phyloP scores from a whole-genome alignment of 106 monocot species.

The Dendrobium officinale region DNA sequence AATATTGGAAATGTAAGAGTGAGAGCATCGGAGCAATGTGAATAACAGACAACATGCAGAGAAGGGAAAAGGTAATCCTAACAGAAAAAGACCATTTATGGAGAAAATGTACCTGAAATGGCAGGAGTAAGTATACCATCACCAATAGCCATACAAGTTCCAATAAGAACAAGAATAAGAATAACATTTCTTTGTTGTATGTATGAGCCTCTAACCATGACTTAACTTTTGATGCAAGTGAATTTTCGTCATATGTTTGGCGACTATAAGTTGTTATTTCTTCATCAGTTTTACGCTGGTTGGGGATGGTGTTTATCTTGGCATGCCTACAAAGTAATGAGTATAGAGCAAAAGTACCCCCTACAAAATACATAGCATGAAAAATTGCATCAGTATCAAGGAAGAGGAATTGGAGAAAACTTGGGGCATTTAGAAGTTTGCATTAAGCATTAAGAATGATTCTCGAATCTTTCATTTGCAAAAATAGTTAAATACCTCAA shows the following conservation, averaged over 20 bases:
- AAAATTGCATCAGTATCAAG: no score
- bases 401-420: no score
- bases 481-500: no score
- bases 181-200: conserved; percentile 47
- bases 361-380: conserved; percentile 10
- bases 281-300: conserved; percentile 61
- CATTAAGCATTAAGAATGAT: no score
- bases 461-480: no score
- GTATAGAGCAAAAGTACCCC: conserved; percentile 68
- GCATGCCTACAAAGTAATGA: conserved; percentile 63
- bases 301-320: conserved; percentile 55
- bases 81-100: no score
- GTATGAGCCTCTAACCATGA: conserved; percentile 35
- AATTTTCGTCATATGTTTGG: conserved; percentile 34
- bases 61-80: no score
- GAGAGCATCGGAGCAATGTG: no score
- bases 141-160: conserved; percentile 57
- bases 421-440: no score
- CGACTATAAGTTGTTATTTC: conserved; percentile 55
- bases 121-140: conserved; percentile 74
- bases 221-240: conserved; percentile 51
- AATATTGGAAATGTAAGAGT: no score
- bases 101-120: conserved; percentile 37
- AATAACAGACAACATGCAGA: no score
- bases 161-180: conserved; percentile 61